Percentiles rank a stretch among this genome's conserved stretches.
These are phyloP conservation scores for Phytophthora agathidicida DNA, from an alignment of 352 stramenopile genomes.

Conservation along the genomic window DNA sequence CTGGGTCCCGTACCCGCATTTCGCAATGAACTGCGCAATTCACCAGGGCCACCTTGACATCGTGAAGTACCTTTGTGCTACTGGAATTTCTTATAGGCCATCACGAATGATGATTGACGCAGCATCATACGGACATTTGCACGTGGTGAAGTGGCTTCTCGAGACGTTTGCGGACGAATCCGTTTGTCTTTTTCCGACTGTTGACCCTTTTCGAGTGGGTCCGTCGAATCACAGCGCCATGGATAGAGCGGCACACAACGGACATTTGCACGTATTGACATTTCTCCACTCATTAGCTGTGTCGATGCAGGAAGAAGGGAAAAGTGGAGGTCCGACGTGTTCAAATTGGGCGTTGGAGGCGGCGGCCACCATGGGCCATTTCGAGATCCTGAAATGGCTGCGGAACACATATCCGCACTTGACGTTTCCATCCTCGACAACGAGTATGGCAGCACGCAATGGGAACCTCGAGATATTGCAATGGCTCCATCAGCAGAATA, in stretches of 20 bases:
- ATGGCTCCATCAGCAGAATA: neutral
- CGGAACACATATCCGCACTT: slow-evolving; percentile 3
- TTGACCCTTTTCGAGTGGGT: neutral
- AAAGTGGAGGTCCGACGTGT: slow-evolving; percentile 1
- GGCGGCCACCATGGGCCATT: slow-evolving; percentile 1
- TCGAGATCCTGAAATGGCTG: slow-evolving; percentile 17
- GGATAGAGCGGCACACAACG: slow-evolving; percentile 15
- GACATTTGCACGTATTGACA: slow-evolving; percentile 8
- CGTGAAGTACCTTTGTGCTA: neutral
- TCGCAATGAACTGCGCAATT: neutral
- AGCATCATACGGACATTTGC: slow-evolving; percentile 7
- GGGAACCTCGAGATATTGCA: neutral
- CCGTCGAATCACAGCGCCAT: slow-evolving; percentile 7
- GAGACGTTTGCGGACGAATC: slow-evolving; percentile 6
- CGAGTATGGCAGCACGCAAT: neutral
- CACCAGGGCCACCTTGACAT: neutral
- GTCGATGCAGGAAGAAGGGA: slow-evolving; percentile 6
- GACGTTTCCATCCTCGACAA: neutral
- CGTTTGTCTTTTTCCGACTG: slow-evolving; percentile 8
- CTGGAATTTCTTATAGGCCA: neutral
- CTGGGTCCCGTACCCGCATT: neutral
- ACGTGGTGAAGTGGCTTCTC: slow-evolving; percentile 15
- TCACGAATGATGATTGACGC: slow-evolving; percentile 7
- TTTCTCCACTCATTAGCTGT: slow-evolving; percentile 12
- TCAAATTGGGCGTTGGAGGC: slow-evolving; percentile 3